Evolutionary conservation across 176 grass and related monocot genomes (phyloP).

Genomic region (Triticum aestivum): IWGSC_CS_RefSeq_v2.1 NC_057800.1:1521885-1522384

Average conservation of each 20-base stretch:
- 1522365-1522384: not conserved
- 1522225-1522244: not conserved
- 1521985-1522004: too few species aligned
- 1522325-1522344: not conserved
- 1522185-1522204: not conserved
- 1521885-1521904: conserved; percentile 84
- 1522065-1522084: not conserved
- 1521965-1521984: not conserved
- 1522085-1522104: not conserved
- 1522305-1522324: not conserved
- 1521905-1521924: conserved; percentile 54
- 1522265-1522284: not conserved
- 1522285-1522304: not conserved
- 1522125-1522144: not conserved
- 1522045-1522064: not conserved
- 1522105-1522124: not conserved
- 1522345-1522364: not conserved
- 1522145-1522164: not conserved
- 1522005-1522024: not conserved
- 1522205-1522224: conserved; percentile 1
- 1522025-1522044: not conserved
- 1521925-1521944: conserved; percentile 8
- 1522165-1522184: not conserved
- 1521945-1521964: not conserved
- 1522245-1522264: not conserved